These are phyloP conservation scores for Coniochaeta sp. DNA, from an alignment of 2,329 filamentous ascomycete genomes.

Conservation along the genomic window DNA sequence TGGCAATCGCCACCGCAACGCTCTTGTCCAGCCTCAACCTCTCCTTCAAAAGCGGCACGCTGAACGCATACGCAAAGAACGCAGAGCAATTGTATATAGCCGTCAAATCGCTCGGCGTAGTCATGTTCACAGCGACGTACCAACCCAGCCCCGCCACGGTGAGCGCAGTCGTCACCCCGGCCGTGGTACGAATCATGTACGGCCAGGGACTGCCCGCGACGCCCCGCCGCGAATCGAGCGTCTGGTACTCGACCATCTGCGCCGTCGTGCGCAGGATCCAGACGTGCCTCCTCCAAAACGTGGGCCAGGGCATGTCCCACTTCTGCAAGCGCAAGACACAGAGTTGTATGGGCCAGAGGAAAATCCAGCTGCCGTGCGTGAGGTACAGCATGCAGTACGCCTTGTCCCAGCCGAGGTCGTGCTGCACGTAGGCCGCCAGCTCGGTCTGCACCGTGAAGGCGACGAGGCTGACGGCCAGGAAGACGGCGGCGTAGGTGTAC, in stretches of 20 bases:
- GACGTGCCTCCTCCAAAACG: conserved; percentile 70
- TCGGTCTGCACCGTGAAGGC: conserved; percentile 94
- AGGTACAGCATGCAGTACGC: conserved; percentile 99
- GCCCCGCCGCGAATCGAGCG: conserved; percentile 53
- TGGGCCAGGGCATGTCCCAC: conserved; percentile 68
- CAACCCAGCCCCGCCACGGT: conserved; percentile 89
- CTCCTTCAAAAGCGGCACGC: conserved; percentile 81
- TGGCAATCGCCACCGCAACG: conserved; percentile 78
- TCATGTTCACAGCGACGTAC: conserved; percentile 93
- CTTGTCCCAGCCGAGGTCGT: conserved; percentile 89
- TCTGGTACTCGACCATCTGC: conserved; percentile 80
- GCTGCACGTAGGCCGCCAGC: conserved; percentile 90
- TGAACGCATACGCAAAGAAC: conserved; percentile 98
- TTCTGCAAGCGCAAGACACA: conserved; percentile 73
- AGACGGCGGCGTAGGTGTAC: conserved; percentile 81
- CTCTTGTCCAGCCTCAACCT: conserved; percentile 79
- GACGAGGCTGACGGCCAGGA: conserved; percentile 74
- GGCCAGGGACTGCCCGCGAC: conserved; percentile 29
- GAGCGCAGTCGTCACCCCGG: conserved; percentile 74
- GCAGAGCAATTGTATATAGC: conserved; percentile 99
- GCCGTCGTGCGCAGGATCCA: conserved; percentile 45
- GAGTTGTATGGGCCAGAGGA: conserved; percentile 84
- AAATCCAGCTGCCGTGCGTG: conserved; percentile 87
- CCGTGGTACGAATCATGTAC: conserved; percentile 75
- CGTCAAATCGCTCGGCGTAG: conserved; percentile 86